A percentile compares a stretch with the other conserved stretches of the same genome.
Evolutionary conservation across 2,329 filamentous ascomycete species (phyloP).

Genomic region (Rutstroemia sp.): DNA sequence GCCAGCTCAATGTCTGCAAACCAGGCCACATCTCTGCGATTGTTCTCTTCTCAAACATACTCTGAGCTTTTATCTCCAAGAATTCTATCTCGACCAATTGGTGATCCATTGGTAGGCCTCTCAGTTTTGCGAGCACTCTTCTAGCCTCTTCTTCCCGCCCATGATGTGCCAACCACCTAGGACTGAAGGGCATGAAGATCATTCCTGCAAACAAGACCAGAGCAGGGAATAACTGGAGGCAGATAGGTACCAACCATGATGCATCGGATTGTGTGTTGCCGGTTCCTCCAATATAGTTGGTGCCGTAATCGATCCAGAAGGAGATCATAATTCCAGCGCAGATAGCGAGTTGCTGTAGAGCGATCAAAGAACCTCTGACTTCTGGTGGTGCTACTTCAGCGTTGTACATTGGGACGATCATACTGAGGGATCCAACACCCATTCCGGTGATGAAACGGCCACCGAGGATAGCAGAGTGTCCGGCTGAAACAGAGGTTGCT

Average conservation of each 20-base stretch:
- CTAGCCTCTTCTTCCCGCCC: slow-evolving; percentile 61
- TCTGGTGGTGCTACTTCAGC: slow-evolving; percentile 52
- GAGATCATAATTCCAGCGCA: slow-evolving; percentile 48
- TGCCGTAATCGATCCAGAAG: slow-evolving; percentile 58
- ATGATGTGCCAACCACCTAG: slow-evolving; percentile 68
- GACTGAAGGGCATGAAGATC: slow-evolving; percentile 73
- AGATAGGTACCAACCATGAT: slow-evolving; percentile 68
- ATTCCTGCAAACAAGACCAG: slow-evolving; percentile 61
- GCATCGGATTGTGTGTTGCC: slow-evolving; percentile 51
- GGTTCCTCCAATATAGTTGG: slow-evolving; percentile 61
- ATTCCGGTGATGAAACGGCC: slow-evolving; percentile 69
- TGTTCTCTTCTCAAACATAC: slow-evolving; percentile 67
- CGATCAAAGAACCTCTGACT: slow-evolving; percentile 58
- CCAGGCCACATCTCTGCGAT: slow-evolving; percentile 62
- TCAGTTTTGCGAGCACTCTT: slow-evolving; percentile 53
- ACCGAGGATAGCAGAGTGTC: slow-evolving; percentile 55
- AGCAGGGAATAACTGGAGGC: slow-evolving; percentile 62
- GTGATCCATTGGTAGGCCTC: slow-evolving; percentile 53
- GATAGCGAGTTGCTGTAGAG: slow-evolving; percentile 57
- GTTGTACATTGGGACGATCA: slow-evolving; percentile 52
- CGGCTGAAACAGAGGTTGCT: slow-evolving; percentile 49
- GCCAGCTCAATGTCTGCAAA: slow-evolving; percentile 48
- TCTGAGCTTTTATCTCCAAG: slow-evolving; percentile 76
- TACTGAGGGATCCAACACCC: slow-evolving; percentile 61
- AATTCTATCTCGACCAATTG: slow-evolving; percentile 69